Conservation (phyloP, 1,139 yeast species). For the Kodamaea ohmeri region DNA sequence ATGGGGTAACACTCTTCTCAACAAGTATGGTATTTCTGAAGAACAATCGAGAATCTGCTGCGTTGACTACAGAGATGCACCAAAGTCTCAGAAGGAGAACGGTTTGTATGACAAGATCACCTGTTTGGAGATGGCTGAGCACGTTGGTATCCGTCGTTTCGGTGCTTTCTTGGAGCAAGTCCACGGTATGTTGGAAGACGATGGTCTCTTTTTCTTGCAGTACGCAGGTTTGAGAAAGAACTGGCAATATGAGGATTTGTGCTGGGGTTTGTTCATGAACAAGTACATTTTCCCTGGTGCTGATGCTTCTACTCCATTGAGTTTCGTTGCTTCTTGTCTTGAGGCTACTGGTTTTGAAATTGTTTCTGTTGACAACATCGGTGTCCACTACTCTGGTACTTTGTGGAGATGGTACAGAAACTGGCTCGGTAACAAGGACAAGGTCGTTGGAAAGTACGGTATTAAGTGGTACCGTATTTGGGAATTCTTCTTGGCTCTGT, state of each 20-base stretch:
- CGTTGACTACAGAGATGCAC: constrained; percentile 89
- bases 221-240: constrained; percentile 88
- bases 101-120: constrained; percentile 85
- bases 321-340: constrained; percentile 72
- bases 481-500: constrained; percentile 84
- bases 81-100: constrained; percentile 53
- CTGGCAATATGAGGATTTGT: constrained; percentile 93
- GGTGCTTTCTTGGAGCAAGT: constrained; percentile 74
- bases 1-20: constrained; percentile 77
- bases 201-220: constrained; percentile 83
- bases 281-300: constrained; percentile 97
- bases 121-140: constrained; percentile 95
- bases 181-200: constrained; percentile 84
- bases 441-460: constrained; percentile 79
- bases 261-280: constrained; percentile 96
- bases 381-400: constrained; percentile 90
- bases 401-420: constrained; percentile 94
- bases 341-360: constrained; percentile 88
- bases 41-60: constrained; percentile 79
- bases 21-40: constrained; percentile 62
- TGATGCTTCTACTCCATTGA: constrained; percentile 92
- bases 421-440: constrained; percentile 84
- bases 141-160: constrained; percentile 89
- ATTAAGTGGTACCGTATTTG: constrained; percentile 89
- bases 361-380: constrained; percentile 80